Evolutionary conservation across 2,329 filamentous ascomycete species (phyloP).

Genomic region (Ascochyta viciae-villosae): DNA sequence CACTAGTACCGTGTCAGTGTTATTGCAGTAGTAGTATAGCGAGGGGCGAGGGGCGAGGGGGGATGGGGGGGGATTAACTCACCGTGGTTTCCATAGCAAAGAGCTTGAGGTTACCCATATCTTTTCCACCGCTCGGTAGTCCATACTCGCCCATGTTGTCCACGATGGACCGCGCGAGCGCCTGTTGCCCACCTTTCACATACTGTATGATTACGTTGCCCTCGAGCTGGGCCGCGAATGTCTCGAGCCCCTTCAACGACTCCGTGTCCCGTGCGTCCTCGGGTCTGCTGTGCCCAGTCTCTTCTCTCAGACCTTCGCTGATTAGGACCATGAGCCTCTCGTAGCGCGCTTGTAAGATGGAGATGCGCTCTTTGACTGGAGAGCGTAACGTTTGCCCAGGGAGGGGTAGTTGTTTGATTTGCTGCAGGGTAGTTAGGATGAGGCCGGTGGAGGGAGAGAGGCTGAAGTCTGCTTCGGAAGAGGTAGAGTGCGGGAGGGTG

Average conservation of each 20-base stretch:
- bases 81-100: constrained; percentile 65
- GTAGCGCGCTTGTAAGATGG: constrained; percentile 64
- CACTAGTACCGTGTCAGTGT: constrained; percentile 48
- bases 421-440: constrained; percentile 73
- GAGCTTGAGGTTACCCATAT: constrained; percentile 46
- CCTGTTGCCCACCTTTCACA: constrained; percentile 52
- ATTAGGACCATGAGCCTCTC: constrained; percentile 73
- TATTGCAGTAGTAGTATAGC: neutral
- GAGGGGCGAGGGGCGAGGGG: too few relatives aligned
- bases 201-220: constrained; percentile 49
- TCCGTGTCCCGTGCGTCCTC: constrained; percentile 52
- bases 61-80: constrained; percentile 6
- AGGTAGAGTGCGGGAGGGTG: constrained; percentile 32
- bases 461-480: constrained; percentile 73
- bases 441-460: constrained; percentile 73
- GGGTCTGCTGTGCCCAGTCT: constrained; percentile 27
- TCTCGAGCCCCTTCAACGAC: constrained; percentile 59
- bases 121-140: constrained; percentile 31
- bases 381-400: constrained; percentile 61
- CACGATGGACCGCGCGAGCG: constrained; percentile 46
- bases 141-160: constrained; percentile 46
- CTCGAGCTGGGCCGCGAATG: constrained; percentile 55
- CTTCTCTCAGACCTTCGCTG: constrained; percentile 52
- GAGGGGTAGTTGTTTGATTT: constrained; percentile 73
- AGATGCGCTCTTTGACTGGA: constrained; percentile 62